Percentiles rank a stretch among this genome's conserved stretches.
Evolutionary conservation across 768 basidiomycete genomes (phyloP).

Genomic region (Lentinula sp.): DNA sequence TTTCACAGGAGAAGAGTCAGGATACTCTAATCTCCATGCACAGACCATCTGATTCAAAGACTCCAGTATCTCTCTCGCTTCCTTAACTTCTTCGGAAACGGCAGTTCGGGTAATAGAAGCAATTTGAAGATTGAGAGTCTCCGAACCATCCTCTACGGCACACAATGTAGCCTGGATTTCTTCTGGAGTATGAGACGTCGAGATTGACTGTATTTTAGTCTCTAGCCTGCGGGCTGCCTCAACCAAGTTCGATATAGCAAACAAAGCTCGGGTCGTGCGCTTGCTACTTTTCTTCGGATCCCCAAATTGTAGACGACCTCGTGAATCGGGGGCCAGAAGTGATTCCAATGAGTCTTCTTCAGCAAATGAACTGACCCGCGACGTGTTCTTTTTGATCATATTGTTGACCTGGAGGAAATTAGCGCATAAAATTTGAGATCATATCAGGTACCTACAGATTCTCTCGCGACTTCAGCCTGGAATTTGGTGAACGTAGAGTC

Average conservation of each 20-base stretch:
- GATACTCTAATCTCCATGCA: background rate
- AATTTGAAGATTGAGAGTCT: background rate
- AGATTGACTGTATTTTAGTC: background rate
- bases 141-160: background rate
- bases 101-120: background rate
- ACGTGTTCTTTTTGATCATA: background rate
- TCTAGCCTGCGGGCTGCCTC: background rate
- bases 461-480: background rate
- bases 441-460: background rate
- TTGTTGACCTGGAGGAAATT: background rate
- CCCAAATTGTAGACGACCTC: background rate
- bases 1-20: background rate
- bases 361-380: background rate
- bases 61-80: background rate
- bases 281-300: background rate
- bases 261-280: background rate
- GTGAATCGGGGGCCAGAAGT: background rate
- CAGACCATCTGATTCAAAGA: background rate
- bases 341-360: background rate
- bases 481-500: background rate
- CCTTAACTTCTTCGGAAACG: background rate
- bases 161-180: background rate
- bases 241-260: background rate
- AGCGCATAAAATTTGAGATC: background rate
- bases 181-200: background rate